Conservation (phyloP, 495 filamentous ascomycete species). For the Xylaria curta region DNA sequence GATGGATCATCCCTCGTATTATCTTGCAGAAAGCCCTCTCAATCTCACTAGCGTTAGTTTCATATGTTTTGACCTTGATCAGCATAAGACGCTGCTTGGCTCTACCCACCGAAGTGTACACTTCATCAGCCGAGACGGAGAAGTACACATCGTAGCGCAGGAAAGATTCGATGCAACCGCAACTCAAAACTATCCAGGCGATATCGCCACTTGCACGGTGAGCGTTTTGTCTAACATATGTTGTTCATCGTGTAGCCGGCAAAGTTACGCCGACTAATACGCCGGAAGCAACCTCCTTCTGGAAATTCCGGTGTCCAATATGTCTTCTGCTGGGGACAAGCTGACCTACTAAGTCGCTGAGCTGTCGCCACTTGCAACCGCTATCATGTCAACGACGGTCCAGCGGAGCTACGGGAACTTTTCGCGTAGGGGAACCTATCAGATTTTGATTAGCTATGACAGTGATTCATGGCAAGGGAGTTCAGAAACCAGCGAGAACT, state of each 20-base stretch:
- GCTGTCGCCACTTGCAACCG: neutral
- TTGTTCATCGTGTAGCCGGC: neutral
- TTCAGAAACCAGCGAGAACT: no score
- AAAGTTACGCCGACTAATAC: neutral
- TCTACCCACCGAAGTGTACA: neutral
- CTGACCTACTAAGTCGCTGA: neutral
- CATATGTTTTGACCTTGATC: neutral
- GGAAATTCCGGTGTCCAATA: neutral
- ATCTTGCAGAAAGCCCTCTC: neutral
- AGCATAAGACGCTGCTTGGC: neutral
- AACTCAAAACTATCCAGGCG: neutral
- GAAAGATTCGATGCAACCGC: neutral
- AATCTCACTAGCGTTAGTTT: neutral
- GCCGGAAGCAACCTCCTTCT: neutral
- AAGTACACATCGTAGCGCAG: neutral
- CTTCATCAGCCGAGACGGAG: neutral
- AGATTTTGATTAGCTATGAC: neutral
- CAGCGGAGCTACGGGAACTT: neutral
- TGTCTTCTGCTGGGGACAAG: neutral
- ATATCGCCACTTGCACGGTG: neutral
- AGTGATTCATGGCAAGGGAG: neutral
- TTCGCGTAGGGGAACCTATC: neutral
- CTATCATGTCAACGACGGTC: no score
- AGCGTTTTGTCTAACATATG: neutral
- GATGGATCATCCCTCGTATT: neutral